phyloP scores from a whole-genome alignment of 2,329 filamentous ascomycete genomes.

The Lachnum nothofagi region DNA sequence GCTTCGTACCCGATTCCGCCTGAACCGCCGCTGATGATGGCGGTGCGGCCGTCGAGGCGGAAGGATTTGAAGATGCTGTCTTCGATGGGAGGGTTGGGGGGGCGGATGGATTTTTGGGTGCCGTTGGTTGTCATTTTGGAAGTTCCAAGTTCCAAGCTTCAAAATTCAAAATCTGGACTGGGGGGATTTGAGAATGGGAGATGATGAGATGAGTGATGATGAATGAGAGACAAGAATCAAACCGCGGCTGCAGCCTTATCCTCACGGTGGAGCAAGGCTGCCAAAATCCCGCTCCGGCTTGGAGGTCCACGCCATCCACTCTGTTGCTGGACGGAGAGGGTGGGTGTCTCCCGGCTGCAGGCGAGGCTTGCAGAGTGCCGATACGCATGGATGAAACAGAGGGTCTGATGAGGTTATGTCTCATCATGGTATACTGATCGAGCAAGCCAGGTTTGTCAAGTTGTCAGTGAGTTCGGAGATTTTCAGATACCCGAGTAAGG shows the following conservation, averaged over 20 bases:
- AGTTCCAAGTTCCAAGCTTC: too few species aligned
- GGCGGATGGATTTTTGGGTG: conserved; percentile 1
- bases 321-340: neutral
- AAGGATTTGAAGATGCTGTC: conserved; percentile 28
- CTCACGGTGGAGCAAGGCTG: neutral
- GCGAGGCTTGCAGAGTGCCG: neutral
- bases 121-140: conserved; percentile 3
- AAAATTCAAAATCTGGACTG: too few species aligned
- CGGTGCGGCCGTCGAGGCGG: conserved; percentile 40
- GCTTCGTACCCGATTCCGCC: conserved; percentile 41
- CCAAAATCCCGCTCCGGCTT: neutral
- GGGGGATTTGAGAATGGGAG: too few species aligned
- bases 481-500: too few species aligned
- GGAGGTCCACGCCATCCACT: neutral
- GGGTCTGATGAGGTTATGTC: too few species aligned
- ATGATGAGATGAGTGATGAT: too few species aligned
- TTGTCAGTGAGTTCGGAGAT: too few species aligned
- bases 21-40: conserved; percentile 42
- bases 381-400: too few species aligned
- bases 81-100: conserved; percentile 6
- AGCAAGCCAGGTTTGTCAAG: too few species aligned
- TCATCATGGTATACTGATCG: too few species aligned
- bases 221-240: too few species aligned
- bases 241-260: conserved; percentile 1
- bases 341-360: neutral